These are phyloP conservation scores for Thymus mandschuricus DNA, from an alignment of 257 asterid species.

Conservation along the genomic window DNA sequence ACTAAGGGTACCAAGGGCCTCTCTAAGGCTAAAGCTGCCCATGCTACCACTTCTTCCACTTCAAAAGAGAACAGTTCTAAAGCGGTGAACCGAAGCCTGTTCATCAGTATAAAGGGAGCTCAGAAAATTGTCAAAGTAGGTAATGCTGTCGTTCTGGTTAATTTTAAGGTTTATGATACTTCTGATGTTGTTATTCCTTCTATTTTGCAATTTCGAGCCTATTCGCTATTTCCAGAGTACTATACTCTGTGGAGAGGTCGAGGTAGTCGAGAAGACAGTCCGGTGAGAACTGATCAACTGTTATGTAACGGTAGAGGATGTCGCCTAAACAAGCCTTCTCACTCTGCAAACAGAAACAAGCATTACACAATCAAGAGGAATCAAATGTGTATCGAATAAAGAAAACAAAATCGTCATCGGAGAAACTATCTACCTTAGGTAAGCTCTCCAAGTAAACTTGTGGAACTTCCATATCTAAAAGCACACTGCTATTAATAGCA, in stretches of 20 bases:
- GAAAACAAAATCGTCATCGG: neutral
- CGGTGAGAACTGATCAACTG: constrained; percentile 76
- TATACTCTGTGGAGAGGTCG: constrained; percentile 80
- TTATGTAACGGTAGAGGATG: constrained; percentile 61
- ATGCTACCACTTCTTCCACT: too few relatives aligned
- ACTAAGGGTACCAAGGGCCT: too few relatives aligned
- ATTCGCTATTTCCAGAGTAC: constrained; percentile 73
- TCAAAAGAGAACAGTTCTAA: too few relatives aligned
- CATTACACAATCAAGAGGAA: neutral
- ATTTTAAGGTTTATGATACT: too few relatives aligned
- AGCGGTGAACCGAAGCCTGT: too few relatives aligned
- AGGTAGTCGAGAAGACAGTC: constrained; percentile 72
- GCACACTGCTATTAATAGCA: constrained; percentile 70
- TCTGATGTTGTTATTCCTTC: too few relatives aligned
- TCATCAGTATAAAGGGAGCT: too few relatives aligned
- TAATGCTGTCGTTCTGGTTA: too few relatives aligned
- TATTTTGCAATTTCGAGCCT: constrained; percentile 81
- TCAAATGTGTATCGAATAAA: neutral
- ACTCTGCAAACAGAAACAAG: constrained; percentile 52
- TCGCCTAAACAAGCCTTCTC: constrained; percentile 89
- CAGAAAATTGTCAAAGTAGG: too few relatives aligned
- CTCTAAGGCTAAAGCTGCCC: too few relatives aligned
- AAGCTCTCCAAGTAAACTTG: constrained; percentile 67
- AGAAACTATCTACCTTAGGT: constrained; percentile 64
- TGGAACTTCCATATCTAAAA: constrained; percentile 85